Evolutionary conservation across 2,329 filamentous ascomycete genomes (phyloP).

Genomic region (Bisporella sp.): DNA sequence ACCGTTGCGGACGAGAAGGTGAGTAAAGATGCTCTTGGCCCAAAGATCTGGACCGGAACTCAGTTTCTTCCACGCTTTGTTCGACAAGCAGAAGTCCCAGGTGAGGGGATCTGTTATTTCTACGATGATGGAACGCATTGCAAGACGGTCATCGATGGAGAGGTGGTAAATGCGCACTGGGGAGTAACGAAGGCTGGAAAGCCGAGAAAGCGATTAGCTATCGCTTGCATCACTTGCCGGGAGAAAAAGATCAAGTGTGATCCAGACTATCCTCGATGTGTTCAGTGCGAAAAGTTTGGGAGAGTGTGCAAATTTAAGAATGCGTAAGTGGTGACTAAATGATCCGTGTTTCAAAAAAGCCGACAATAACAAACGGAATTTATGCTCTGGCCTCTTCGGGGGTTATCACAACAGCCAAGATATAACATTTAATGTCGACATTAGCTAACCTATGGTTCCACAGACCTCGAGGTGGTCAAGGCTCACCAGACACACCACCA

Average conservation of each 20-base stretch:
- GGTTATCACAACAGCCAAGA: too few relatives aligned
- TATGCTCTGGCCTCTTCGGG: neutral
- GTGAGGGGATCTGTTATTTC: conserved; percentile 76
- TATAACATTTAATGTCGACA: neutral
- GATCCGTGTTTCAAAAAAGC: neutral
- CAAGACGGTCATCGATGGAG: conserved; percentile 77
- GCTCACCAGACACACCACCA: conserved; percentile 27
- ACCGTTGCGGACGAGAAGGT: conserved; percentile 21
- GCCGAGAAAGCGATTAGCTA: conserved; percentile 81
- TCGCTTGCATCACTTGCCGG: conserved; percentile 87
- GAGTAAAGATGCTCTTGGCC: conserved; percentile 53
- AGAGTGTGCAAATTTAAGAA: conserved; percentile 79
- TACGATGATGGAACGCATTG: conserved; percentile 81
- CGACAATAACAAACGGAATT: too few relatives aligned
- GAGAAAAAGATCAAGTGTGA: conserved; percentile 99
- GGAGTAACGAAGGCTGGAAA: conserved; percentile 92
- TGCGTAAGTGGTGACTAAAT: conserved; percentile 51
- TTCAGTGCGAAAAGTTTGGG: conserved; percentile 89
- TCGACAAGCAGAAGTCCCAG: conserved; percentile 59
- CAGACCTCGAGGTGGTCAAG: conserved; percentile 29
- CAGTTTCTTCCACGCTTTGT: conserved; percentile 62
- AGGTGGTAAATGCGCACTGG: conserved; percentile 85
- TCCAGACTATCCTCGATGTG: conserved; percentile 77
- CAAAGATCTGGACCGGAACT: conserved; percentile 63
- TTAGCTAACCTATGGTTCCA: conserved; percentile 30